Conservation (phyloP, 164 flowering plant species). For the Protea cynaroides region DNA sequence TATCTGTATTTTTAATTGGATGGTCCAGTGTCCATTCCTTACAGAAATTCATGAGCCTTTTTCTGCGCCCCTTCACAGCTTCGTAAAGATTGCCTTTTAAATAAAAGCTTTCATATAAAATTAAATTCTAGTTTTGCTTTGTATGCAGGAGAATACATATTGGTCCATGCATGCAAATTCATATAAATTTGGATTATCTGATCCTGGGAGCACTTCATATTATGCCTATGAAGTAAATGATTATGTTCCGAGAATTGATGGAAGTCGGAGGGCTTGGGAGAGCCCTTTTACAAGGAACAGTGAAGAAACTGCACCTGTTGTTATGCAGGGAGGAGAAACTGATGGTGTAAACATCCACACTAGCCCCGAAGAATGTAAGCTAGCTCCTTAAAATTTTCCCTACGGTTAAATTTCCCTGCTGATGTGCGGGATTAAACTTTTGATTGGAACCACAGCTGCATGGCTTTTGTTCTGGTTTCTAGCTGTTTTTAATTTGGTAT, state of each 20-base stretch:
- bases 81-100: no score
- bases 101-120: neutral
- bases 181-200: conserved; percentile 57
- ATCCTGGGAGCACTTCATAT: conserved; percentile 42
- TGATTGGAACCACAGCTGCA: no score
- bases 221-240: conserved; percentile 40
- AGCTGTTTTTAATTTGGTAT: no score
- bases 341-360: conserved; percentile 28
- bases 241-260: conserved; percentile 31
- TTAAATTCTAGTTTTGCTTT: conserved; percentile 1
- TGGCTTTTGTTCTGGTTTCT: no score
- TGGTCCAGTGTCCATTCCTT: no score
- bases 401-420: neutral
- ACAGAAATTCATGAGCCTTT: no score
- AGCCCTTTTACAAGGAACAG: conserved; percentile 25
- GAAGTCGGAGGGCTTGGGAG: conserved; percentile 36
- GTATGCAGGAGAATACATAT: conserved; percentile 53
- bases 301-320: conserved; percentile 31
- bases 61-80: no score
- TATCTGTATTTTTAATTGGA: neutral
- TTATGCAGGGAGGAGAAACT: conserved; percentile 36
- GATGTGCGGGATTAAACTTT: neutral
- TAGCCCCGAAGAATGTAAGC: conserved; percentile 54
- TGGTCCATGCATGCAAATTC: conserved; percentile 43
- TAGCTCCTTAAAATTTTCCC: neutral